Base-by-base conservation (phyloP, 2,329 filamentous ascomycete genomes). In the Chaetomium sp. region DNA sequence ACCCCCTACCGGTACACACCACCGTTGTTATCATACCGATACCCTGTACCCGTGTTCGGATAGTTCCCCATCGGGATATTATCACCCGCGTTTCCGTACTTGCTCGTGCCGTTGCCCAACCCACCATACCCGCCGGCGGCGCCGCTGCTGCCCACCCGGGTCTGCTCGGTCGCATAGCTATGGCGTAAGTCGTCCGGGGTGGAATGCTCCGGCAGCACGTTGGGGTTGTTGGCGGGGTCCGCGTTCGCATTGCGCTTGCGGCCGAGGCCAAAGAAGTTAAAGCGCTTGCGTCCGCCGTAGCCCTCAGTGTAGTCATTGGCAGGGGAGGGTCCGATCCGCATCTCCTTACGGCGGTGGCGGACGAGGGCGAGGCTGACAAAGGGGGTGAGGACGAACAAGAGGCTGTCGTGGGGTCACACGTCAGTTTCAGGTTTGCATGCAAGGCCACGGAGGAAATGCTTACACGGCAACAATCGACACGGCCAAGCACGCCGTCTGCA, bases 391-490 rank as follows among this genome's bases (percentile, higher is more conserved):
- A 73, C 27, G 60, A 74, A 72, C 60, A 75, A 79, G 70, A 78
- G 69, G 64, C 71, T 80, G 58, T 42, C 4, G 27, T 31, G 49
- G 13, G 33, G 25, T 45, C 31, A 21, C 6, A 57, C 35, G 65
- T 65, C 35, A 65, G 27, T 8, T 9, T 25, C 21, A 27, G 6
- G 33, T 8, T 23, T 25, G 3, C 9, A 21, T n/a, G 23, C 13
- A 5, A 2, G 4, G 16, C 9, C 38, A 13, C 1, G n/a, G 6
- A 23, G 19, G 8, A 9, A 19, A 23, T 13, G 21, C n/a, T 79
- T 81, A 93, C 87, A 90, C 87, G 73, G 84, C 90, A 63, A 93
- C 85, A 66, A 97, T 90, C 33, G 93, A 81, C 19, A 95, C 87
- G 3, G 91, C 90, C 69, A 97, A 88, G 66, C 82, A 85, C 53